A percentile compares a stretch with the other conserved stretches of the same genome.
phyloP scores from a whole-genome alignment of 2,329 filamentous ascomycete species.

The Pestalotiopsis sp. region DNA sequence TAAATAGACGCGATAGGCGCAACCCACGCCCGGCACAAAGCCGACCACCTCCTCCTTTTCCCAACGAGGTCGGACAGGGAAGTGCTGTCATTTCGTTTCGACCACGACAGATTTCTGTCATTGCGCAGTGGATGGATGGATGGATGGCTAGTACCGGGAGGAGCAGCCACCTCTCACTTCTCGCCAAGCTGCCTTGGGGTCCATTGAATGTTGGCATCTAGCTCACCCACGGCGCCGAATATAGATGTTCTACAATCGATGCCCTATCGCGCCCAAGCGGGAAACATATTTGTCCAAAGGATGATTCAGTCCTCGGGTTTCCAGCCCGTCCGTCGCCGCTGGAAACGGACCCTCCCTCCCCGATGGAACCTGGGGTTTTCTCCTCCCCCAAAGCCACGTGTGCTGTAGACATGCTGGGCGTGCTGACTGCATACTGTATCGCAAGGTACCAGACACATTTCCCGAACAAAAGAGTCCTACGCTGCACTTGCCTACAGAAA shows the following conservation, averaged over 20 bases:
- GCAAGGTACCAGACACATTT: neutral
- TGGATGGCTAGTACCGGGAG: neutral
- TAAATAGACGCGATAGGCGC: neutral
- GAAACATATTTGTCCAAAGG: neutral
- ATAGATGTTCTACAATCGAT: neutral
- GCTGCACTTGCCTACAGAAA: neutral
- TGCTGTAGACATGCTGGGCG: neutral
- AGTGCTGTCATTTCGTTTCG: neutral
- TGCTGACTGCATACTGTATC: neutral
- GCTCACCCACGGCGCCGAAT: slow-evolving; percentile 8
- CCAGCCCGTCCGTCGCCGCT: neutral
- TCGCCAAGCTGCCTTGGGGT: slow-evolving; percentile 14
- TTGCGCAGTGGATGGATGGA: neutral
- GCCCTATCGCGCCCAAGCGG: neutral
- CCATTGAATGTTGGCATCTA: slow-evolving; percentile 9
- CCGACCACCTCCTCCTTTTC: neutral
- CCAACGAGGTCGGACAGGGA: neutral
- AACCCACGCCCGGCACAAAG: neutral
- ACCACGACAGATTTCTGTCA: neutral
- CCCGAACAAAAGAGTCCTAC: neutral
- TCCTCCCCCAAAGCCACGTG: neutral
- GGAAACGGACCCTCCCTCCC: neutral
- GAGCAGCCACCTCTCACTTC: neutral
- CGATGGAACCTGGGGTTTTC: neutral
- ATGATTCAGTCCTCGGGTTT: neutral